phyloP scores from a whole-genome alignment of 495 filamentous ascomycete species.

The Talaromyces wortmannii region DNA sequence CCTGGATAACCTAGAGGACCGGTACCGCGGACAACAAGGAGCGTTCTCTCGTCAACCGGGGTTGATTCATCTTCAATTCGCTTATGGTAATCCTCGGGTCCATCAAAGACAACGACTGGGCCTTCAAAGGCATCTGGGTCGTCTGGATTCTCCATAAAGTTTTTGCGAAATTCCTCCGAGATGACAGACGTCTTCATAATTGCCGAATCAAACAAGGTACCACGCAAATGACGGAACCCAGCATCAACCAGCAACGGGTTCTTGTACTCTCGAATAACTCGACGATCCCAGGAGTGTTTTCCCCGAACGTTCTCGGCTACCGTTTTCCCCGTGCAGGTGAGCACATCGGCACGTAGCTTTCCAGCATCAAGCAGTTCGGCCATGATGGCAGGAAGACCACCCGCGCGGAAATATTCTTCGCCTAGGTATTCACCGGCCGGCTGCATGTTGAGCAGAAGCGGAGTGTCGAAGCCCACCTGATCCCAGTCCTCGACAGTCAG shows the following conservation, averaged over 20 bases:
- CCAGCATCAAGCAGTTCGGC: constrained; percentile 43
- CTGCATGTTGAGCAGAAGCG: constrained; percentile 47
- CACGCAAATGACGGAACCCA: constrained; percentile 43
- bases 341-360: constrained; percentile 27
- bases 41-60: constrained; percentile 38
- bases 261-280: constrained; percentile 34
- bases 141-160: constrained; percentile 40
- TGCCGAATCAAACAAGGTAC: constrained; percentile 45
- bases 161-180: constrained; percentile 36
- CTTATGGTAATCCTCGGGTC: constrained; percentile 43
- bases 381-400: constrained; percentile 47
- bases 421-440: constrained; percentile 44
- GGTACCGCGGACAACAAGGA: constrained; percentile 47
- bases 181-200: constrained; percentile 55
- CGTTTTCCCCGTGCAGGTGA: constrained; percentile 39
- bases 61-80: constrained; percentile 39
- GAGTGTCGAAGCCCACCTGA: constrained; percentile 37
- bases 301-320: constrained; percentile 33
- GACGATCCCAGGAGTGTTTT: constrained; percentile 36
- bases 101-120: constrained; percentile 44
- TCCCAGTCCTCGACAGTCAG: constrained; percentile 50
- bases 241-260: constrained; percentile 41
- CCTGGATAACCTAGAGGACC: constrained; percentile 49
- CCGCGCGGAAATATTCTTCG: constrained; percentile 47
- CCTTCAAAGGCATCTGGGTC: constrained; percentile 48